phyloP scores from a whole-genome alignment of 768 basidiomycete genomes.

The Chiua virens region DNA sequence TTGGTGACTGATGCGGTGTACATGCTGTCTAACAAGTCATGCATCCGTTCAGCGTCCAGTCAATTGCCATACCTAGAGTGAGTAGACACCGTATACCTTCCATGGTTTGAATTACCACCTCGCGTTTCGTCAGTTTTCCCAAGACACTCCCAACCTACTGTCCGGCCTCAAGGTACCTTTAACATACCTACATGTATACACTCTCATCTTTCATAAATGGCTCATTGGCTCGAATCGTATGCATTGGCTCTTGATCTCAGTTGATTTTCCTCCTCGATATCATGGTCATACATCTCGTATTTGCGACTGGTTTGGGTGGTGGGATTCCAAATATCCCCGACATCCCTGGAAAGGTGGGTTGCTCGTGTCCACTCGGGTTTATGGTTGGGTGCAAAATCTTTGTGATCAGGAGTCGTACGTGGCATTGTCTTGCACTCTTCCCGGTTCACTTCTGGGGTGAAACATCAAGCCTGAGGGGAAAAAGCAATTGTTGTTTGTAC shows the following conservation, averaged over 20 bases:
- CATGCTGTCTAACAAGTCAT: slow-evolving; percentile 3
- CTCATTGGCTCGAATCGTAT: slow-evolving; percentile 64
- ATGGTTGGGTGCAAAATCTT: not conserved
- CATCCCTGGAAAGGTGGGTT: slow-evolving; percentile 41
- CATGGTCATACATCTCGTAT: slow-evolving; percentile 49
- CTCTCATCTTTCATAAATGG: slow-evolving; percentile 39
- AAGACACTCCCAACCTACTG: slow-evolving; percentile 51
- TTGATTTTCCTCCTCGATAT: slow-evolving; percentile 53
- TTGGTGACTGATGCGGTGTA: slow-evolving; percentile 39
- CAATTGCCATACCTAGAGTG: slow-evolving; percentile 57
- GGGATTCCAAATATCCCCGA: slow-evolving; percentile 46
- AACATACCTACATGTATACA: not conserved
- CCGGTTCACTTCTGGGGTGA: slow-evolving; percentile 43
- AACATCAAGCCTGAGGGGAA: slow-evolving; percentile 56
- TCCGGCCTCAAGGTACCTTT: slow-evolving; percentile 44
- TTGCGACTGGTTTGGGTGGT: slow-evolving; percentile 55
- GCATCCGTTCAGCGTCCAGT: slow-evolving; percentile 40
- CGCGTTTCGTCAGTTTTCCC: slow-evolving; percentile 42
- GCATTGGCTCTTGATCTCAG: slow-evolving; percentile 57
- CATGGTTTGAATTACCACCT: not conserved
- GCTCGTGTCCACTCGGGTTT: not conserved
- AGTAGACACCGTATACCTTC: slow-evolving; percentile 17
- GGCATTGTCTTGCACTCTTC: slow-evolving; percentile 56
- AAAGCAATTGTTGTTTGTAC: slow-evolving; percentile 66
- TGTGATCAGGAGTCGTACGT: slow-evolving; percentile 44